These are phyloP conservation scores for Epithemia pelagica DNA, from an alignment of 108 stramenopile species.

Conservation along the genomic window DNA sequence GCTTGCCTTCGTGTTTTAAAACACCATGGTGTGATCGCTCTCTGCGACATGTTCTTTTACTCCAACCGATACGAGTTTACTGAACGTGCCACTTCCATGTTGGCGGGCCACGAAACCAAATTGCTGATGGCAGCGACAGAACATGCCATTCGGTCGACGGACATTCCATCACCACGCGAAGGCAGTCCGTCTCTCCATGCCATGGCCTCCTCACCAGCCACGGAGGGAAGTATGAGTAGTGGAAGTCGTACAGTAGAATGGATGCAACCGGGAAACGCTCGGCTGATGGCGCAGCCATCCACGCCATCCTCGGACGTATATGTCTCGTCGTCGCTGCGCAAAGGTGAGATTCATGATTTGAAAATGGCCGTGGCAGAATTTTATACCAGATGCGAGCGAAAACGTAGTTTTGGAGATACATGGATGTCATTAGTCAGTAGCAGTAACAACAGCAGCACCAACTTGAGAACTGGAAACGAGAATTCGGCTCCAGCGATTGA, in stretches of 20 bases:
- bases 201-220: background rate
- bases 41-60: slow-evolving; percentile 86
- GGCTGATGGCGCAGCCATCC: background rate
- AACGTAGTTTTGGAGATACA: slow-evolving; percentile 57
- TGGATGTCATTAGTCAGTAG: slow-evolving; percentile 30
- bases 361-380: slow-evolving; percentile 55
- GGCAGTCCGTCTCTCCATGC: background rate
- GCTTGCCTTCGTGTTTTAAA: slow-evolving; percentile 72
- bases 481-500: slow-evolving; percentile 19
- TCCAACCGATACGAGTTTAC: slow-evolving; percentile 84
- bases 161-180: background rate
- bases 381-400: slow-evolving; percentile 57
- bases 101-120: slow-evolving; percentile 33
- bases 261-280: background rate
- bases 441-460: background rate
- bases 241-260: background rate
- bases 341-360: slow-evolving; percentile 32
- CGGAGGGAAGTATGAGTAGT: background rate
- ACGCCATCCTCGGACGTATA: slow-evolving; percentile 4
- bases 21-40: slow-evolving; percentile 75
- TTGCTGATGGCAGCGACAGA: slow-evolving; percentile 39
- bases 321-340: background rate
- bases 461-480: background rate
- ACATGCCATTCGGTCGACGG: slow-evolving; percentile 19
- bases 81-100: slow-evolving; percentile 35